Evolutionary conservation across 768 basidiomycete genomes (phyloP), one percentile per base, ranked within the genome.

Genomic region (Hypholoma fasciculare): DNA sequence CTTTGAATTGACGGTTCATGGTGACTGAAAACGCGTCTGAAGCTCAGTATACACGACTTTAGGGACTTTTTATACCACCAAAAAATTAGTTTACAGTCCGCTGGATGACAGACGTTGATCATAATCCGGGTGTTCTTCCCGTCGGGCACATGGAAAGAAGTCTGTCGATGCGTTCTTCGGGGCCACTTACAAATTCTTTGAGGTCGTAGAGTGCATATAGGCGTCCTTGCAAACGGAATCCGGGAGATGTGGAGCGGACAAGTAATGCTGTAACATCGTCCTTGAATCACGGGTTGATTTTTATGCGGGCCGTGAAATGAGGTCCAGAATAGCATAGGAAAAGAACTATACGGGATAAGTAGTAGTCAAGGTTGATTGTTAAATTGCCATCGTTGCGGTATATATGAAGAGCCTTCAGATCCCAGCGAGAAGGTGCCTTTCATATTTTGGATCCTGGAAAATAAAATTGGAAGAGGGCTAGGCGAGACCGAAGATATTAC

Each of bases 1-100:
- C 56, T 58, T 46, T 60, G 57, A 59, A 63, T 34, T 39, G 52
- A 51, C 40, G 52, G 46, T 54, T 54, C 63, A 61, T 63, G 12
- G 49, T 23, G 9, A 16, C 34, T 4, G 16, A 7, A 53, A 54
- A 13, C 42, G 38, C 39, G 27, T 46, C 26, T 36, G 34, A 6
- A 47, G 54, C 4, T 20, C 48, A 48, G 37, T 20, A 14, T 37
- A 40, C 9, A 26, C 16, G 4, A 14, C 30, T 34, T 42, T 20
- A 7, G 13, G n/a, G 43, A n/a, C 3, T 34, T 54, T 40, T 44
- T 54, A 54, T 43, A 43, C 30, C 52, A 34, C 30, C 16, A 43
- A 19, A 7, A 17, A 7, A 30, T 27, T 16, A 9, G 5, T 54
- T 17, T n/a, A 54, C 30, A 43, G 53, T 8, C 53, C 53, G 53